These are phyloP conservation scores for Xylaria longipes DNA, from an alignment of 495 filamentous ascomycete species.

Conservation along the genomic window DNA sequence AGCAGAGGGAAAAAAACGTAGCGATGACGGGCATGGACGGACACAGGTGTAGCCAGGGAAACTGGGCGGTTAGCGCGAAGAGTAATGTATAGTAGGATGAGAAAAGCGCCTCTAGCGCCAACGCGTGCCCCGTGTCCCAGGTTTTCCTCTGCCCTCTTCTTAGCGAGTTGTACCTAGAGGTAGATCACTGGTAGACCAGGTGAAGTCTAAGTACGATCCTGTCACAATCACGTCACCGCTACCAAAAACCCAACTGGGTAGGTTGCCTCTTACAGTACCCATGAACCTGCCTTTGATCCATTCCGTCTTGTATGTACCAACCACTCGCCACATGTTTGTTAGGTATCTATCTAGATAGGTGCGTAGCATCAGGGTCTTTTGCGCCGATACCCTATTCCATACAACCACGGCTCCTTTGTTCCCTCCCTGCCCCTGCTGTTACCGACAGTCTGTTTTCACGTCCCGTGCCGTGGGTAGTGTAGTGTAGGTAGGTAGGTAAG, in stretches of 20 bases:
- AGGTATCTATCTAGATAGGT: background rate
- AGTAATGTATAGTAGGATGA: background rate
- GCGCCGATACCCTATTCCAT: background rate
- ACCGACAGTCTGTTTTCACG: slow-evolving; percentile 21
- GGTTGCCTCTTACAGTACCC: no score
- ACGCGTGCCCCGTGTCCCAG: background rate
- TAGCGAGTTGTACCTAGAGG: background rate
- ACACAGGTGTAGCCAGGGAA: background rate
- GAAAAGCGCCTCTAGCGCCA: slow-evolving; percentile 12
- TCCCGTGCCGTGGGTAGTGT: slow-evolving; percentile 7
- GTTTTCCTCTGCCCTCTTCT: background rate
- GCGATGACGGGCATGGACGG: background rate
- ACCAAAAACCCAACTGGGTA: background rate
- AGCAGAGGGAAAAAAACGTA: background rate
- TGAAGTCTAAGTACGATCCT: background rate
- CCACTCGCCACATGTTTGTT: background rate
- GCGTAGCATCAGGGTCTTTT: slow-evolving; percentile 11
- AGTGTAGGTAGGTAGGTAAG: background rate
- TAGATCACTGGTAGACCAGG: background rate
- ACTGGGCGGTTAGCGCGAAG: background rate
- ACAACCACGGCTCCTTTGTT: slow-evolving; percentile 3
- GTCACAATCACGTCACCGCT: slow-evolving; percentile 26
- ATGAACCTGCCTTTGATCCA: no score
- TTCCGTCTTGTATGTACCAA: background rate
- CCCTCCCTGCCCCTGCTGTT: background rate